Base-by-base conservation (phyloP, 163 green algal genomes). In the Volvox carteri region DNA sequence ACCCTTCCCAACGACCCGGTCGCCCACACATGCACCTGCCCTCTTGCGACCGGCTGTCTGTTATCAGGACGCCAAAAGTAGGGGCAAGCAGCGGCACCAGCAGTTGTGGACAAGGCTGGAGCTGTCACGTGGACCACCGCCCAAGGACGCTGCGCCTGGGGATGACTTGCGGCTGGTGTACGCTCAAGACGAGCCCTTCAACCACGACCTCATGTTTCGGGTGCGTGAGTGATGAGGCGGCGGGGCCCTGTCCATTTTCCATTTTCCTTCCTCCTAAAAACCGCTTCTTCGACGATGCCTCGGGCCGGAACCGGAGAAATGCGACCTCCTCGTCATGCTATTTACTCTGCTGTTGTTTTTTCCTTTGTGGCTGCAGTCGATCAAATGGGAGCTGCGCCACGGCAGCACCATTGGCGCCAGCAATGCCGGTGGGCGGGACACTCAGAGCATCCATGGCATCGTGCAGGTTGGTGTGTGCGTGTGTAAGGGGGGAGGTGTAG, bases 401-500 rank as follows among this genome's bases (percentile, higher is more conserved):
- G 33, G 81, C 35, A 83, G 33, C 42, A 81, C 93, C 46, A 90
- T 95, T 52, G 86, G 68, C 18, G 89, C 79, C 48, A 75, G 76
- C 37, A 92, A 88, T n/a, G 83, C 58, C 23, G 86, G 88, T 68
- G 91, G 91, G 23, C 89, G 74, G n/a, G 91, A 94, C 76, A 92
- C 48, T 9, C 37, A 91, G 50, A 90, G 87, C 65, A 67, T 86
- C 68, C 80, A 93, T 23, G 54, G 54, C 28, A 65, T 65, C 28
- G 54, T 4, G 30, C 65, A 35, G 65, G 30, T 75, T 46, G 8
- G 54, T 65, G 54, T 30, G 2, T 65, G 54, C 3, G 54, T 23
- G 54, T 12, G 50, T 60, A 16, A 16, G 16, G 50, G 50, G 16
- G 50, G n/a, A n/a, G n/a, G n/a, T n/a, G n/a, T n/a, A n/a, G n/a